Evolutionary conservation across 192 early-diverging fungal genomes (phyloP), one percentile per base, ranked within the genome.

Genomic region (Podochytrium sp.): DNA sequence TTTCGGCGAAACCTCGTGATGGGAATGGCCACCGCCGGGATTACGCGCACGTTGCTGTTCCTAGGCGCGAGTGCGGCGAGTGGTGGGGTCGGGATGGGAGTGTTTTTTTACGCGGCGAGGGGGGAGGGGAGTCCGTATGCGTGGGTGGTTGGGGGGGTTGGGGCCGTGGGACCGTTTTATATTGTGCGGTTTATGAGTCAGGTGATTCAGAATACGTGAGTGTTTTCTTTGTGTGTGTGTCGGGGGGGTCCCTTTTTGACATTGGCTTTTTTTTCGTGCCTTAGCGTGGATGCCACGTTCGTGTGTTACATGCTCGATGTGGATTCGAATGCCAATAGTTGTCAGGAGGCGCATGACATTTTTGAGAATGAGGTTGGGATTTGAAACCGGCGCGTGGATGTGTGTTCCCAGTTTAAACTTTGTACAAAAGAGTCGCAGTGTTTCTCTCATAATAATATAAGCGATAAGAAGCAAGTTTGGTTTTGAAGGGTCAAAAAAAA

Each of bases 241-340:
- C 18, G 50, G n/a, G n/a, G n/a, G n/a, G n/a, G n/a, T n/a, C n/a
- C n/a, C n/a, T n/a, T n/a, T n/a, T n/a, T n/a, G n/a, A n/a, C n/a
- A n/a, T n/a, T n/a, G n/a, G 38, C 2, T 23, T 71, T 27, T 69
- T 30, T 2, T 23, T 29, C 2, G 4, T 27, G 30, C 55, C 61
- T 1, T 79, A 94, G 91, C 29, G 80, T 93, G 18, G 91, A 94
- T 76, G 88, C 92, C 0, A 87, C 86, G 1, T 93, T 93, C 73
- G 71, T 94, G n/a, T 92, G 91, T 71, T 94, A 92, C 75, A 83
- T 91, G 20, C 82, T 94, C 47, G 92, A 94, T 77, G 69, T 94
- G n/a, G 91, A 94, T 66, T 66, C 72, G 6, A 85, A 85, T 65
- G 38, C 78, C 5, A 76, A 71, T 55, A 75, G 80, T 53, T 79